These are phyloP conservation scores for Mixia osmundae DNA, from an alignment of 1,284 basidiomycete species.

Conservation along the genomic window DNA sequence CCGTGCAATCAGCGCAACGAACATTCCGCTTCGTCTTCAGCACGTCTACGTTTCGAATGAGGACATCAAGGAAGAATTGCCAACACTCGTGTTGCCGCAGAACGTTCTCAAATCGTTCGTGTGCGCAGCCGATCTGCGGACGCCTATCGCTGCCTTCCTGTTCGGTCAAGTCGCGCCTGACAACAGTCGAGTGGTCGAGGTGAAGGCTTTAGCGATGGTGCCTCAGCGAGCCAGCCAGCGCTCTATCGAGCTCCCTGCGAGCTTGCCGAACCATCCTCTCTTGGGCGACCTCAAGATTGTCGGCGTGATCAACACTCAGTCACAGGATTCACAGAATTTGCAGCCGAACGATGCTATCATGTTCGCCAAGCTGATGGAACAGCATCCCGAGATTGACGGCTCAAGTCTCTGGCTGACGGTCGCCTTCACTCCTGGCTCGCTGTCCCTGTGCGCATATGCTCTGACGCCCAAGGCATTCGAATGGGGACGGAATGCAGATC, in stretches of 20 bases:
- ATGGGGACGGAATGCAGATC: conserved; percentile 60
- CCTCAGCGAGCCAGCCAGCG: conserved; percentile 82
- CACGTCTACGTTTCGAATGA: conserved; percentile 99
- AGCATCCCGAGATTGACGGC: conserved; percentile 83
- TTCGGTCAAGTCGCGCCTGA: conserved; percentile 84
- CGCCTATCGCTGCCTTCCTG: conserved; percentile 82
- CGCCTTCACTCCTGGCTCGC: conserved; percentile 93
- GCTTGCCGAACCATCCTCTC: conserved; percentile 24
- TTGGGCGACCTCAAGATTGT: conserved; percentile 25
- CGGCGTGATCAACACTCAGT: conserved; percentile 26
- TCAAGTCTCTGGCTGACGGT: conserved; percentile 80
- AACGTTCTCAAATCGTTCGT: conserved; percentile 92
- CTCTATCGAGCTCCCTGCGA: conserved; percentile 62
- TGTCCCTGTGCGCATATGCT: conserved; percentile 79
- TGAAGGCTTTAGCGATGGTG: conserved; percentile 87
- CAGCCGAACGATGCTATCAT: conserved; percentile 85
- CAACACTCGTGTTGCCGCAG: conserved; percentile 92
- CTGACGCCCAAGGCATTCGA: conserved; percentile 72
- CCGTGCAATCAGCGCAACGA: conserved; percentile 38
- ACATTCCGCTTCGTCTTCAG: conserved; percentile 82
- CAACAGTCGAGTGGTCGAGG: conserved; percentile 95
- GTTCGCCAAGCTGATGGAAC: conserved; percentile 88
- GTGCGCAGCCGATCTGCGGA: conserved; percentile 74
- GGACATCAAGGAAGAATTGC: conserved; percentile 91
- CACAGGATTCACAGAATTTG: conserved; percentile 29